These are phyloP conservation scores for Exophiala sideris DNA, from an alignment of 2,329 filamentous ascomycete genomes.

Conservation along the genomic window DNA sequence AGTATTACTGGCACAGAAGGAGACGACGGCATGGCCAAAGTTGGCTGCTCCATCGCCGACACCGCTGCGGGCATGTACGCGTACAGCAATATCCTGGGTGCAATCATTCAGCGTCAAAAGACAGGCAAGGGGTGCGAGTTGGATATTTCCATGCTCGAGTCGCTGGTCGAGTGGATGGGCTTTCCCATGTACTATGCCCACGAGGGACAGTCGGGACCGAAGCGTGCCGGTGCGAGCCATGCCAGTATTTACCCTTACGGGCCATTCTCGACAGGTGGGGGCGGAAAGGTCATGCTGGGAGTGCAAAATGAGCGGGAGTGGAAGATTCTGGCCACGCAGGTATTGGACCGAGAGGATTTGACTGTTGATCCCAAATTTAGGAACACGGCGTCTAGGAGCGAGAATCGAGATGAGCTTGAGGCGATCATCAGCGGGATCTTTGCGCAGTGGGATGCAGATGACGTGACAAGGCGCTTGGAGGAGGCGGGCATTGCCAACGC, in stretches of 20 bases:
- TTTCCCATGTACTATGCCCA: conserved; percentile 56
- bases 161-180: conserved; percentile 59
- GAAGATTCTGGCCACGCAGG: conserved; percentile 47
- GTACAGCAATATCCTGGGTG: conserved; percentile 51
- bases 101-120: conserved; percentile 48
- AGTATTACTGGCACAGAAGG: conserved; percentile 47
- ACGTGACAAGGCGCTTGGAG: conserved; percentile 46
- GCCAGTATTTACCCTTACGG: conserved; percentile 57
- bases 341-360: conserved; percentile 44
- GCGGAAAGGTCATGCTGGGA: conserved; percentile 53
- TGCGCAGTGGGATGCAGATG: conserved; percentile 36
- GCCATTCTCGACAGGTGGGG: conserved; percentile 50
- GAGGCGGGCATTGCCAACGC: conserved; percentile 54
- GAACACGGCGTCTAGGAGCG: conserved; percentile 45
- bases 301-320: conserved; percentile 59
- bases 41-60: conserved; percentile 55
- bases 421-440: conserved; percentile 47
- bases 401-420: conserved; percentile 48
- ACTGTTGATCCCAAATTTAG: conserved; percentile 47
- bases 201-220: conserved; percentile 43
- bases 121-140: conserved; percentile 50
- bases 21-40: conserved; percentile 44
- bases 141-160: conserved; percentile 58
- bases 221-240: conserved; percentile 51
- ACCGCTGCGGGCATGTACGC: conserved; percentile 55